Percentiles rank a stretch among this genome's conserved stretches.
These are phyloP conservation scores for Microthlaspi erraticum DNA, from an alignment of 345 rosid species.

Conservation along the genomic window DNA sequence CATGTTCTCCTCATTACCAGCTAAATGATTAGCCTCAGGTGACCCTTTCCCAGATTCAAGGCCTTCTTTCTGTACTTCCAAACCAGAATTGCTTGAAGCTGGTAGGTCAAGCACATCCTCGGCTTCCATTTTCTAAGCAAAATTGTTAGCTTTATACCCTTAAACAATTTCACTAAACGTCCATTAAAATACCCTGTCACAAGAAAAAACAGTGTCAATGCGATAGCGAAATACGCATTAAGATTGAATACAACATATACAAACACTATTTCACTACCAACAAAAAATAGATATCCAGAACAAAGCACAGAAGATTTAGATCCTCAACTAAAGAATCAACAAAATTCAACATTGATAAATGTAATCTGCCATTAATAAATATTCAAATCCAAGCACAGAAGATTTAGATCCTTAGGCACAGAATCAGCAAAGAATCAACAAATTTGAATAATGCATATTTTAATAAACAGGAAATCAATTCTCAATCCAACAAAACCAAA, in stretches of 20 bases:
- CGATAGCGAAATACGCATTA: not conserved
- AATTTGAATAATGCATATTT: not conserved
- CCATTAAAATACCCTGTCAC: slow-evolving; percentile 36
- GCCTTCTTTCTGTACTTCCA: slow-evolving; percentile 47
- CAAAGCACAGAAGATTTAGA: not conserved
- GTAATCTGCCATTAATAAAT: no score
- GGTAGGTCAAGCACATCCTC: slow-evolving; percentile 42
- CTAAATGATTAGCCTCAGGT: slow-evolving; percentile 45
- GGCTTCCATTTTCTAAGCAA: slow-evolving; percentile 53
- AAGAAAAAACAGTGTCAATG: slow-evolving; percentile 5
- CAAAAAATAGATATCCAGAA: not conserved
- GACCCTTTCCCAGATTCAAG: slow-evolving; percentile 44
- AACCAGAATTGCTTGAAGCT: slow-evolving; percentile 44
- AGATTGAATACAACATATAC: not conserved
- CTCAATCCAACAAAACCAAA: slow-evolving; percentile 12
- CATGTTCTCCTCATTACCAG: slow-evolving; percentile 28
- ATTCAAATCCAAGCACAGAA: no score
- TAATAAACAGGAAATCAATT: not conserved
- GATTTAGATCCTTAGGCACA: not conserved
- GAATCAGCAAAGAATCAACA: not conserved
- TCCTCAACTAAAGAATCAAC: not conserved
- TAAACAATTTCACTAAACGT: slow-evolving; percentile 22
- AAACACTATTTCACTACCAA: not conserved
- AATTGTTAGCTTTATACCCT: slow-evolving; percentile 15
- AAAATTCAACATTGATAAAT: not conserved